Percentiles rank a stretch among this genome's conserved stretches.
These are phyloP conservation scores for Boletus sensibilis DNA, from an alignment of 768 basidiomycete genomes.

Conservation along the genomic window DNA sequence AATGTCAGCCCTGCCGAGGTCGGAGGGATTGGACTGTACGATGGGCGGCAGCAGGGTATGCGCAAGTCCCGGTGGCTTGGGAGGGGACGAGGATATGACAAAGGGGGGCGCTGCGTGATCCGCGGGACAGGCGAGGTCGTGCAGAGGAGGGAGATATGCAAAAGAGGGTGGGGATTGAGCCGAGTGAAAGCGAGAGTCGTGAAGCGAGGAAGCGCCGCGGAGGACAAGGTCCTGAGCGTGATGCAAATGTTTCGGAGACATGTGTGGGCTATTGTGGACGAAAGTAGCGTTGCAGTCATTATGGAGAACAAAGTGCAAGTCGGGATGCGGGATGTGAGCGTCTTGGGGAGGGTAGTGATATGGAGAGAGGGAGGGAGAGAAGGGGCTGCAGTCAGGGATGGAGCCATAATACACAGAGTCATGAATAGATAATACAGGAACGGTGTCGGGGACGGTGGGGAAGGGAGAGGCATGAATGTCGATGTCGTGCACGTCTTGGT, in stretches of 20 bases:
- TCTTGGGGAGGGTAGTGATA: constrained; percentile 31
- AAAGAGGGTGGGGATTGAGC: constrained; percentile 25
- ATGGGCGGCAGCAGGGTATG: constrained; percentile 36
- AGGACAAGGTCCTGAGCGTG: constrained; percentile 23
- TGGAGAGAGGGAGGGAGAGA: constrained; percentile 19
- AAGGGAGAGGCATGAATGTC: constrained; percentile 31
- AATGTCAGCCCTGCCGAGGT: constrained; percentile 23
- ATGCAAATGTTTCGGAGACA: constrained; percentile 32
- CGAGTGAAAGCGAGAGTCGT: constrained; percentile 30
- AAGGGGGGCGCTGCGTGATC: constrained; percentile 20
- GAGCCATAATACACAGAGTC: constrained; percentile 36
- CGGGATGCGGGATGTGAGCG: constrained; percentile 25
- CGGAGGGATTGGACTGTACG: constrained; percentile 35
- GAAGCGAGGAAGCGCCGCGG: constrained; percentile 19
- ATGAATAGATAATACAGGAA: constrained; percentile 36
- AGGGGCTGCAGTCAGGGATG: constrained; percentile 27
- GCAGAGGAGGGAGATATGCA: constrained; percentile 24
- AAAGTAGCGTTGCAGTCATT: constrained; percentile 19
- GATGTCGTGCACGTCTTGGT: constrained; percentile 35
- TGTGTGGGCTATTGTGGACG: constrained; percentile 19
- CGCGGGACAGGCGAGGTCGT: constrained; percentile 24
- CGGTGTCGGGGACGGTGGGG: constrained; percentile 16
- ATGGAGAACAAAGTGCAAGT: constrained; percentile 29
- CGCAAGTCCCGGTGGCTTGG: constrained; percentile 23
- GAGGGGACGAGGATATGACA: constrained; percentile 18